Evolutionary conservation across 2,329 filamentous ascomycete genomes (phyloP).

Genomic region (Exophiala viscosa): DNA sequence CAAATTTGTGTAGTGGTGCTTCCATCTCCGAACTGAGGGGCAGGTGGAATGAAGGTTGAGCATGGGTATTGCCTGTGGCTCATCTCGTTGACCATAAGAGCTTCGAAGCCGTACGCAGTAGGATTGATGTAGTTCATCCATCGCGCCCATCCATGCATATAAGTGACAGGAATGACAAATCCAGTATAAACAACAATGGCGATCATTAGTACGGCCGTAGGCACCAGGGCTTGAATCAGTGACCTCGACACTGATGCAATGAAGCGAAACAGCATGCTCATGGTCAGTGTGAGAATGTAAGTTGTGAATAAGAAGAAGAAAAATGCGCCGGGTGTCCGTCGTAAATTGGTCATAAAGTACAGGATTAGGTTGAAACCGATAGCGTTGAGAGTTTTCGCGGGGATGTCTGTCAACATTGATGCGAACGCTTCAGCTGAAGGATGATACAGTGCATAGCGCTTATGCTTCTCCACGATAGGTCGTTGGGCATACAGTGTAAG

Average conservation of each 20-base stretch:
- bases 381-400: slow-evolving; percentile 71
- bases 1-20: slow-evolving; percentile 67
- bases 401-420: slow-evolving; percentile 81
- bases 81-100: slow-evolving; percentile 56
- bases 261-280: slow-evolving; percentile 61
- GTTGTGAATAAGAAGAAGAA: slow-evolving; percentile 78
- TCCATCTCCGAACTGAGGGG: slow-evolving; percentile 51
- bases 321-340: slow-evolving; percentile 69
- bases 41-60: slow-evolving; percentile 43
- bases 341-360: slow-evolving; percentile 84
- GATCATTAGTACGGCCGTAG: slow-evolving; percentile 51
- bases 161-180: slow-evolving; percentile 58
- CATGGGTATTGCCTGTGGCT: slow-evolving; percentile 57
- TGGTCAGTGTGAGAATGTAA: slow-evolving; percentile 55
- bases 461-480: slow-evolving; percentile 87
- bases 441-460: slow-evolving; percentile 82
- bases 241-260: slow-evolving; percentile 72
- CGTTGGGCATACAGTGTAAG: slow-evolving; percentile 80
- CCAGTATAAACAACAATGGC: slow-evolving; percentile 63
- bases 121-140: slow-evolving; percentile 67
- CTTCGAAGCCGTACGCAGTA: slow-evolving; percentile 63
- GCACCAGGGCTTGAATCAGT: slow-evolving; percentile 55
- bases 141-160: slow-evolving; percentile 62
- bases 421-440: slow-evolving; percentile 80
- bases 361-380: slow-evolving; percentile 74